A percentile compares a stretch with the other conserved stretches of the same genome.
Evolutionary conservation across 768 basidiomycete genomes (phyloP).

Genomic region (Suillus tomentosus): DNA sequence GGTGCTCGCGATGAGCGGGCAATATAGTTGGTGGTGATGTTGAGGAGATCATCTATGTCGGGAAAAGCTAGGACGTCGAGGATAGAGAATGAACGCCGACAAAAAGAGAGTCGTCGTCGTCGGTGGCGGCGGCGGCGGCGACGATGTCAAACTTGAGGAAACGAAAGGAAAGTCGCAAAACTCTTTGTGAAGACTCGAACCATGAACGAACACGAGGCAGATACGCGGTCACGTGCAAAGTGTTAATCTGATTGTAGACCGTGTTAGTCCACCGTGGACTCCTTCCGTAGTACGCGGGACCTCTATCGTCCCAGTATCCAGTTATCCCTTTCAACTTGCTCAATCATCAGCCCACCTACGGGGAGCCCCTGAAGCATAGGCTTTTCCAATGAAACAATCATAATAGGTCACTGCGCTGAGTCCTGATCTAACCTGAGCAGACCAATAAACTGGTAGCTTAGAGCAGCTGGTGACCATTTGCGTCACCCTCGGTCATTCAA

Average conservation of each 20-base stretch:
- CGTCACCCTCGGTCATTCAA: no score
- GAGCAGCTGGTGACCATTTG: no score
- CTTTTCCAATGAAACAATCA: no score
- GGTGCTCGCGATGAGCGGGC: conserved; percentile 32
- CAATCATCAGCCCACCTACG: no score
- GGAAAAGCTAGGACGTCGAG: conserved; percentile 3
- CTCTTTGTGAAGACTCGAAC: conserved; percentile 28
- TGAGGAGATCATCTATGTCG: conserved; percentile 25
- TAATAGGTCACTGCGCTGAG: no score
- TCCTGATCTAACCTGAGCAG: not conserved
- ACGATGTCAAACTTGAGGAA: conserved; percentile 12
- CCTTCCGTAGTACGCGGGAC: not conserved
- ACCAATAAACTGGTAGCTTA: not conserved
- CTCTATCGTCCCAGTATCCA: not conserved
- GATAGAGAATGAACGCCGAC: conserved; percentile 9
- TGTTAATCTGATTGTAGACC: conserved; percentile 22
- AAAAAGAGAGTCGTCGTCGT: conserved; percentile 19
- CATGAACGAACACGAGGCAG: conserved; percentile 39
- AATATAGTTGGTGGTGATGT: conserved; percentile 28
- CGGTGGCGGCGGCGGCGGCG: conserved; percentile 19
- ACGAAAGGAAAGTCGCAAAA: conserved; percentile 19
- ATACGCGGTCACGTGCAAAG: conserved; percentile 36
- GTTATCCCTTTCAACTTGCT: not conserved
- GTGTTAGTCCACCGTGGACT: conserved; percentile 12
- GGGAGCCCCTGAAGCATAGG: not conserved